A percentile compares a stretch with the other conserved stretches of the same genome.
Conservation (phyloP, 495 filamentous ascomycete genomes). For the Neurospora pannonica region DNA sequence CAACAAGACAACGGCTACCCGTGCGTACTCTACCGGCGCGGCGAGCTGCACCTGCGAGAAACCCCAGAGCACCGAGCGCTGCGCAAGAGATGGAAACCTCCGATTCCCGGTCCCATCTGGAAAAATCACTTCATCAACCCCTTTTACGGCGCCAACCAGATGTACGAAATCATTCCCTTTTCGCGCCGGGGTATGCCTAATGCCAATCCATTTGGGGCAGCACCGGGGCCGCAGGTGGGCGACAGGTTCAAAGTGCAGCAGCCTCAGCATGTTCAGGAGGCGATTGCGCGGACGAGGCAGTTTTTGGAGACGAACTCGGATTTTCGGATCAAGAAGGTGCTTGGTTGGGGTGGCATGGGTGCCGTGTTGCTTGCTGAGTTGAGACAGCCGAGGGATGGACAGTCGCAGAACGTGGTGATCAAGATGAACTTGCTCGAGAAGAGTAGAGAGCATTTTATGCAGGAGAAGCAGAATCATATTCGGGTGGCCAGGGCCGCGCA, state of each 20-base stretch:
- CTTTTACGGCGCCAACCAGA: neutral
- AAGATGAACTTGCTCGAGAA: neutral
- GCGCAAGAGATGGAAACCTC: neutral
- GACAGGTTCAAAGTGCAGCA: neutral
- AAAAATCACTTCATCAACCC: neutral
- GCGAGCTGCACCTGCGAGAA: neutral
- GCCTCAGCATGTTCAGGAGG: neutral
- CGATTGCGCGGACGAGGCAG: neutral
- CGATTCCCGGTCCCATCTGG: neutral
- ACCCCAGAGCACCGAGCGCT: neutral
- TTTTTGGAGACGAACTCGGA: neutral
- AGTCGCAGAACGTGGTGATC: neutral
- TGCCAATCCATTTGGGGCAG: neutral
- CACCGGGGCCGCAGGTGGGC: neutral
- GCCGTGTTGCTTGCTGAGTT: neutral
- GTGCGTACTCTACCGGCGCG: neutral
- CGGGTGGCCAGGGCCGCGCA: neutral
- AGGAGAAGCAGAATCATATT: neutral
- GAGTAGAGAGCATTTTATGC: neutral
- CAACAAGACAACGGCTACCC: neutral
- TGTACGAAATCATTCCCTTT: neutral
- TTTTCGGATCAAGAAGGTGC: neutral
- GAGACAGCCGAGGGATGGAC: neutral
- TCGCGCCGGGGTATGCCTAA: neutral
- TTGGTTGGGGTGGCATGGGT: neutral